Conservation (phyloP, 495 filamentous ascomycete genomes). For the Talaromyces proteolyticus region DNA sequence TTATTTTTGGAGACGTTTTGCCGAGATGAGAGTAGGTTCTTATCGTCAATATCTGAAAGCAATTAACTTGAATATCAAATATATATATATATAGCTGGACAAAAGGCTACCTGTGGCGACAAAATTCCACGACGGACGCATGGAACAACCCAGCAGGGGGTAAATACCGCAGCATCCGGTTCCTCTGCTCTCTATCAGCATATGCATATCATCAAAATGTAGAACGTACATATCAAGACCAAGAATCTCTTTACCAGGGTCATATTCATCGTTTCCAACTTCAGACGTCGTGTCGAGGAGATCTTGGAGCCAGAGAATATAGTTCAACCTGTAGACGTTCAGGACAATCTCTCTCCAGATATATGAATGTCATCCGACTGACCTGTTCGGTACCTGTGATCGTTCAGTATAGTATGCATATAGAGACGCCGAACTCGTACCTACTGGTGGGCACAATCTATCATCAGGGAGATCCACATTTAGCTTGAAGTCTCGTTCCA, state of each 20-base stretch:
- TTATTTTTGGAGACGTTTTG: slow-evolving; percentile 59
- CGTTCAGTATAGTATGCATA: neutral
- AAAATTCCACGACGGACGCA: slow-evolving; percentile 65
- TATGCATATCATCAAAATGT: slow-evolving; percentile 64
- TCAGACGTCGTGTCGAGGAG: slow-evolving; percentile 70
- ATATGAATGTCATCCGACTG: neutral
- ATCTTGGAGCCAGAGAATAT: slow-evolving; percentile 84
- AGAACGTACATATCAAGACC: slow-evolving; percentile 70
- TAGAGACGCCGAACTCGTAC: slow-evolving; percentile 8
- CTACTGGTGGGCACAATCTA: slow-evolving; percentile 85
- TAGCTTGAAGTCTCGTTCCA: slow-evolving; percentile 71
- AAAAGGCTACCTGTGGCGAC: slow-evolving; percentile 54
- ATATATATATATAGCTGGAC: neutral
- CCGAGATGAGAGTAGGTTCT: slow-evolving; percentile 58
- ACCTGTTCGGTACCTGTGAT: slow-evolving; percentile 62
- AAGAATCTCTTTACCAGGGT: slow-evolving; percentile 47
- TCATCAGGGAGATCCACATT: slow-evolving; percentile 64
- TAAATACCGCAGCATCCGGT: slow-evolving; percentile 91
- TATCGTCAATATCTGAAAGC: slow-evolving; percentile 66
- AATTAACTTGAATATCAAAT: neutral
- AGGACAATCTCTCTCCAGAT: neutral
- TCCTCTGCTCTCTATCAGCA: slow-evolving; percentile 53
- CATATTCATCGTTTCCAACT: slow-evolving; percentile 46
- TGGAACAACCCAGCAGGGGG: slow-evolving; percentile 70
- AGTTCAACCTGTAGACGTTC: slow-evolving; percentile 57